phyloP scores from a whole-genome alignment of 1,139 yeast species.

The Lodderomyces pseudojiufengensis region DNA sequence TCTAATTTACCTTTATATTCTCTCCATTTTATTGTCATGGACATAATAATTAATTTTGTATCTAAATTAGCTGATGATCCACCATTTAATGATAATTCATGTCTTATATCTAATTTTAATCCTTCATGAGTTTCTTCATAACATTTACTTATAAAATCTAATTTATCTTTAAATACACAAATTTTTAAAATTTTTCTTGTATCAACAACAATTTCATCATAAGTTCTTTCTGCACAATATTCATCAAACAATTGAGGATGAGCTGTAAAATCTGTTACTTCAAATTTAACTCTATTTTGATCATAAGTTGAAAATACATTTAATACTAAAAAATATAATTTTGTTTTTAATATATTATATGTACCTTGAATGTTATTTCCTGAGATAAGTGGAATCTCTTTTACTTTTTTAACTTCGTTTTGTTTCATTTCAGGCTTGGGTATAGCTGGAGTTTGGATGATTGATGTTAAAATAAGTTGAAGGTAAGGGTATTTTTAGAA shows the following conservation, averaged over 20 bases:
- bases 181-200: conserved; percentile 1
- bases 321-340: neutral
- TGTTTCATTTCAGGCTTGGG: too few relatives aligned
- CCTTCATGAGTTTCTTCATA: neutral
- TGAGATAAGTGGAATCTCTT: neutral
- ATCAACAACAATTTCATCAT: conserved; percentile 1
- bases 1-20: conserved; percentile 6
- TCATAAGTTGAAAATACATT: neutral
- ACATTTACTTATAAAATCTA: neutral
- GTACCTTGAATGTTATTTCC: neutral
- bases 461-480: too few relatives aligned
- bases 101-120: neutral
- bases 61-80: too few relatives aligned
- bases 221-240: neutral
- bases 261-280: conserved; percentile 10
- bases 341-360: conserved; percentile 1
- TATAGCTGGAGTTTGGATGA: too few relatives aligned
- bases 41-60: conserved; percentile 7
- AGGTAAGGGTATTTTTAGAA: too few relatives aligned
- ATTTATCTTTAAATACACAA: conserved; percentile 1
- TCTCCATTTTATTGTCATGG: conserved; percentile 7
- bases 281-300: neutral
- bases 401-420: neutral
- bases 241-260: conserved; percentile 2
- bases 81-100: neutral